Evolutionary conservation across 139 green algal species (phyloP).

Genomic region (Micractinium conductrix): DNA sequence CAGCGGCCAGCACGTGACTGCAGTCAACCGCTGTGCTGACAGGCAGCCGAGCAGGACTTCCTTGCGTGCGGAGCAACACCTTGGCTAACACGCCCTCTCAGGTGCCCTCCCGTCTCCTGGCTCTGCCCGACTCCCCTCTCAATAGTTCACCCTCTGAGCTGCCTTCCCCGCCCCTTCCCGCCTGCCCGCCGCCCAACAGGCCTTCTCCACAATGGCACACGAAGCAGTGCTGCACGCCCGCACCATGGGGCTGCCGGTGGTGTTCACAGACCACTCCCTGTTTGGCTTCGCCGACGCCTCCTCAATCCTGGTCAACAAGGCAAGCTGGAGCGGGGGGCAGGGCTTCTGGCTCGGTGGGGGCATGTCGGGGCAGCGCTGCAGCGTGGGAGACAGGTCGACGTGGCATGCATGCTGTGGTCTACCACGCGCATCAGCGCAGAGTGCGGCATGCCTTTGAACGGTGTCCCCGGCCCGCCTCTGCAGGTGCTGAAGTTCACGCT

Average conservation of each 20-base stretch:
- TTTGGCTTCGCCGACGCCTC: constrained; percentile 92
- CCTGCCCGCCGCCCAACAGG: constrained; percentile 49
- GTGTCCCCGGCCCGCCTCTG: neutral
- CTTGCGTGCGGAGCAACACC: too few species aligned
- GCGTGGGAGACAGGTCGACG: neutral
- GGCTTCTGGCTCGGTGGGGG: neutral
- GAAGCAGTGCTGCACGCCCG: constrained; percentile 86
- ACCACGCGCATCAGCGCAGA: neutral
- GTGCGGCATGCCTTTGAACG: neutral
- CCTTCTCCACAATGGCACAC: constrained; percentile 86
- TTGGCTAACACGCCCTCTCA: too few species aligned
- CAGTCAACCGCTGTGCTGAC: too few species aligned
- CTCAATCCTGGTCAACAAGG: constrained; percentile 91
- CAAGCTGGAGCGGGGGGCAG: constrained; percentile 25
- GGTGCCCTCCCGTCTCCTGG: too few species aligned
- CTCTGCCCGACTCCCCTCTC: neutral
- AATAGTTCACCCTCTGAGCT: too few species aligned
- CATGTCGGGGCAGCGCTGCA: too few species aligned
- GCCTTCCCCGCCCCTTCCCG: neutral
- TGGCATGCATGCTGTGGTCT: neutral
- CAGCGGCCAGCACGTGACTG: too few species aligned
- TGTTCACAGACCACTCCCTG: constrained; percentile 99
- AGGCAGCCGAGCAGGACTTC: too few species aligned
- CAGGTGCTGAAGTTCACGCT: constrained; percentile 80
- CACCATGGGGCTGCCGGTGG: constrained; percentile 79